Evolutionary conservation across 2,329 filamentous ascomycete species (phyloP).

Genomic region (Venturia aucupariae): DNA sequence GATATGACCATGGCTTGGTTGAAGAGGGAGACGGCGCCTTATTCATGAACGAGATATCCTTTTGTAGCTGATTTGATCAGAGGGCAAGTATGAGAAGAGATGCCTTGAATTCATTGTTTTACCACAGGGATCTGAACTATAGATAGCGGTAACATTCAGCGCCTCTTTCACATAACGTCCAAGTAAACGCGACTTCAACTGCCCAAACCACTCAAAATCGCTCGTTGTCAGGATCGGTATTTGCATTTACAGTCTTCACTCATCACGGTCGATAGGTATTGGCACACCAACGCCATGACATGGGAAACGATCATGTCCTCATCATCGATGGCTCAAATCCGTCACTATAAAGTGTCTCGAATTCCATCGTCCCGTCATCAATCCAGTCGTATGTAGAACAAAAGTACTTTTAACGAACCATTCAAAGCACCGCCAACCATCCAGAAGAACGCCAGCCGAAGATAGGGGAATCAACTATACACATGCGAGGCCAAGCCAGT

Average conservation of each 20-base stretch:
- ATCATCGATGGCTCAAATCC: constrained; percentile 1
- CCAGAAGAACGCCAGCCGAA: constrained; percentile 3
- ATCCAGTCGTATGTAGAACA: not conserved
- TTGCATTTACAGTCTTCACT: too few relatives aligned
- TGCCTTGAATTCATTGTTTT: too few relatives aligned
- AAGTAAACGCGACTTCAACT: too few relatives aligned
- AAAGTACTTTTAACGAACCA: not conserved
- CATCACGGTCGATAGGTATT: too few relatives aligned
- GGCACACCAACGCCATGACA: too few relatives aligned
- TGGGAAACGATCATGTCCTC: not conserved
- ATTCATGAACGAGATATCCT: constrained; percentile 1
- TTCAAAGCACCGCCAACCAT: not conserved
- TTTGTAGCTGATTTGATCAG: not conserved
- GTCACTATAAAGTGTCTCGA: not conserved
- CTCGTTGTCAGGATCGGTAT: too few relatives aligned
- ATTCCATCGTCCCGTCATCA: not conserved
- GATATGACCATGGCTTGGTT: constrained; percentile 68
- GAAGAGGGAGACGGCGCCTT: constrained; percentile 68
- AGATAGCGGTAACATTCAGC: too few relatives aligned
- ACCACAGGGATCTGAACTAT: too few relatives aligned
- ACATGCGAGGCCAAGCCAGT: not conserved
- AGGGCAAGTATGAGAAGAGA: too few relatives aligned
- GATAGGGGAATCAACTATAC: not conserved
- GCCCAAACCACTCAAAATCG: too few relatives aligned
- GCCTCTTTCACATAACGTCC: too few relatives aligned